phyloP scores from a whole-genome alignment of 129 eudicot species.

The Sambucus nigra region DNA sequence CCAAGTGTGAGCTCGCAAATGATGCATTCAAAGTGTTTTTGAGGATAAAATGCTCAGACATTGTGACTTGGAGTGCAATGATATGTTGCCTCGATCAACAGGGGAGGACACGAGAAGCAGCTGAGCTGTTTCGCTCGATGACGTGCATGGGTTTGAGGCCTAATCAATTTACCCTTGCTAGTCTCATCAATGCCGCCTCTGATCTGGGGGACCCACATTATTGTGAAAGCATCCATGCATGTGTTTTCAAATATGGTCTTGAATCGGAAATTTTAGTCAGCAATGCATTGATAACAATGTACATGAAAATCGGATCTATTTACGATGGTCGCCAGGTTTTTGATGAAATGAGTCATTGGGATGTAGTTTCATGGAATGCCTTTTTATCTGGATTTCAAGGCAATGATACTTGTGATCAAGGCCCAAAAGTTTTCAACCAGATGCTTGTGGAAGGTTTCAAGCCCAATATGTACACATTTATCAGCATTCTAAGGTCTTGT shows the following conservation, averaged over 20 bases:
- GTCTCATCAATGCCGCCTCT: slow-evolving; percentile 33
- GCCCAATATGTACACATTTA: slow-evolving; percentile 30
- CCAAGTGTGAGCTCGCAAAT: slow-evolving; percentile 27
- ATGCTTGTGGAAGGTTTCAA: slow-evolving; percentile 33
- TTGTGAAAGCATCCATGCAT: slow-evolving; percentile 28
- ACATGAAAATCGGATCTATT: slow-evolving; percentile 21
- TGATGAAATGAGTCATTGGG: slow-evolving; percentile 18
- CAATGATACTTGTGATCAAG: slow-evolving; percentile 16
- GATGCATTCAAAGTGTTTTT: slow-evolving; percentile 30
- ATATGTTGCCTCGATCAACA: slow-evolving; percentile 37
- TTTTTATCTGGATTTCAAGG: slow-evolving; percentile 38
- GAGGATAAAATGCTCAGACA: slow-evolving; percentile 24
- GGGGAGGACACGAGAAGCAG: slow-evolving; percentile 27
- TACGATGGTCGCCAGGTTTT: slow-evolving; percentile 27
- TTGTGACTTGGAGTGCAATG: slow-evolving; percentile 40
- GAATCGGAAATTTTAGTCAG: slow-evolving; percentile 25
- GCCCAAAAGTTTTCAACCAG: slow-evolving; percentile 20
- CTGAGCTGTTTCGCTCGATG: slow-evolving; percentile 26
- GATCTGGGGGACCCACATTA: slow-evolving; percentile 19
- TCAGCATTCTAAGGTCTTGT: slow-evolving; percentile 32
- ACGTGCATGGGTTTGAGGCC: slow-evolving; percentile 25
- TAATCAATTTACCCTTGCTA: slow-evolving; percentile 33
- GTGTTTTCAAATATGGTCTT: slow-evolving; percentile 34
- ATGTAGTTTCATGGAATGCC: slow-evolving; percentile 40
- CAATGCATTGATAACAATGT: slow-evolving; percentile 37